phyloP scores from a whole-genome alignment of 192 early-diverging fungal genomes.

The Haplosporangium gracile region DNA sequence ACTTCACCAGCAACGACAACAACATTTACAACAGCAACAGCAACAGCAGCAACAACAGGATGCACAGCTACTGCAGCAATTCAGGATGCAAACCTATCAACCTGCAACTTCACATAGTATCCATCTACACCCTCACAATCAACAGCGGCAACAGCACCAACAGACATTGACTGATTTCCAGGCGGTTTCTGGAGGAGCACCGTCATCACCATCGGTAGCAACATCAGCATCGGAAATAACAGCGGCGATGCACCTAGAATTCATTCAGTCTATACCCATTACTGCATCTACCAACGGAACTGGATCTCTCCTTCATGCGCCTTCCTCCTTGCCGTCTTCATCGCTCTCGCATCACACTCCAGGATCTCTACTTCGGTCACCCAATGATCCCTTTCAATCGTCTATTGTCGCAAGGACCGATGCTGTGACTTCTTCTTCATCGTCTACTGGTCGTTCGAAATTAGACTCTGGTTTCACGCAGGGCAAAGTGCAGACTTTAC shows the following conservation, averaged over 20 bases:
- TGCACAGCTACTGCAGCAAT: not conserved
- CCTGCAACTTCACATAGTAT: not conserved
- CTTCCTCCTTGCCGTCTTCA: not conserved
- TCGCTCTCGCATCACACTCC: not conserved
- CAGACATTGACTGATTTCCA: not conserved
- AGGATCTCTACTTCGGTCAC: not conserved
- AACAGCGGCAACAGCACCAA: constrained; percentile 11
- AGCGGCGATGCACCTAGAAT: constrained; percentile 19
- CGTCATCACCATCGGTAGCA: not conserved
- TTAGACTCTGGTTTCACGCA: not conserved
- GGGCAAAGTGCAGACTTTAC: constrained; percentile 8
- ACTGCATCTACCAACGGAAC: not conserved
- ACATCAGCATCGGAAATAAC: not conserved
- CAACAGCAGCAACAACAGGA: constrained; percentile 5
- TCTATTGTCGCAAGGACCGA: not conserved
- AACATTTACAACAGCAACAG: not conserved
- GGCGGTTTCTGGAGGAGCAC: not conserved
- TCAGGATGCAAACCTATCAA: constrained; percentile 8
- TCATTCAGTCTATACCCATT: constrained; percentile 27
- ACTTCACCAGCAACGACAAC: not conserved
- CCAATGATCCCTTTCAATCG: not conserved
- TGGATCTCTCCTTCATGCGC: not conserved
- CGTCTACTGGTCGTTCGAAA: not conserved
- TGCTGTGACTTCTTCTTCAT: not conserved
- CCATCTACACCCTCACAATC: constrained; percentile 1